Evolutionary conservation across 768 basidiomycete genomes (phyloP), one percentile per base, ranked within the genome.

Genomic region (Tremella fuciformis): DNA sequence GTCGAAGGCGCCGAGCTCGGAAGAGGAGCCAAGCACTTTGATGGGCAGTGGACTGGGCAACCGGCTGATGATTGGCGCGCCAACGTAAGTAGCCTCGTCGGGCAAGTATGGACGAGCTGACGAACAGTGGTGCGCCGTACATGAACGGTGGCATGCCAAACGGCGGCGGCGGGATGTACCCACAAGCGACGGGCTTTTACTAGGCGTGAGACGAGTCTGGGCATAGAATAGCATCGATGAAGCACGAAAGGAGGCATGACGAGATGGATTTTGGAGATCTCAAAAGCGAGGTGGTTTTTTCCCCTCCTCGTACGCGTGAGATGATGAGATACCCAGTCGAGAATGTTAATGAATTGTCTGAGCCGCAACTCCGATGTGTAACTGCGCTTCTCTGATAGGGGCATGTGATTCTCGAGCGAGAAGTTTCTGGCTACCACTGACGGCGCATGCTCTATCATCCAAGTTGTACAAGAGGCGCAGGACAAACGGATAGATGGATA

Each of bases 1-100:
- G 26, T 87, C 87, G 79, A 92, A 89, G 78, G 88, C 92, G 37
- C 83, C 81, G 24, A 85, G 87, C 75, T 94, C 96, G 80, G 91
- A 94, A 80, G 83, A 90, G 75, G 85, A 85, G 50, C 50, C 61
- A 25, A 84, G 85, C 53, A 87, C 88, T 4, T 89, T 94, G 65
- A 89, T 94, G 79, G 91, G 91, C 73, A 88, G 89, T 56, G 88
- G 86, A 38, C 63, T 77, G 13, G 76, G 76, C 47, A 68, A 65
- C 2, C 57, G 75, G 37, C 58, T 76, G 65, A 70, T 76, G 66
- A 75, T 74, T 41, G 73, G 74, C 53, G 75, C 69, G 39, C 71
- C 71, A 15, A 61, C 59, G 71, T 73, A 55, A 68, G 69, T 53
- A 11, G 46, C 26, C 15, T 42, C 0, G 25, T 18, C 21, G 1